phyloP scores from a whole-genome alignment of 495 filamentous ascomycete genomes.

The Aspergillus egyptiacus region DNA sequence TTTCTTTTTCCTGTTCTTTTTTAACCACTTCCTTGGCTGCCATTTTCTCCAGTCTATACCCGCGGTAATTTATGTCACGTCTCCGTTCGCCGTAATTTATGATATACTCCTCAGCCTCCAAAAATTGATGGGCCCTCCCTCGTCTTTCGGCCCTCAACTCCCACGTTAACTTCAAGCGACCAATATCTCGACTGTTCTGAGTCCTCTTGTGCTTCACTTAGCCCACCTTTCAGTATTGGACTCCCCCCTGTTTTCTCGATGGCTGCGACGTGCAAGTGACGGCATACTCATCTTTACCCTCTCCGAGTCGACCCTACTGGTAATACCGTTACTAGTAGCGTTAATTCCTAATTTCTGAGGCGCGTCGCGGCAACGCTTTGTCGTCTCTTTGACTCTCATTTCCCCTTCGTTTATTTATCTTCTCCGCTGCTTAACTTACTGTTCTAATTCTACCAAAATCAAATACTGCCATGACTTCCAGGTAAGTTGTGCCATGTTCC shows the following conservation, averaged over 20 bases:
- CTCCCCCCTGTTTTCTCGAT: constrained; percentile 5
- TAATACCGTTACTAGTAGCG: constrained; percentile 11
- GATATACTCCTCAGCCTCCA: constrained; percentile 5
- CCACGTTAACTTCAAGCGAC: background rate
- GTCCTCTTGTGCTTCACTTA: no score
- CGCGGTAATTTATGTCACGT: constrained; percentile 4
- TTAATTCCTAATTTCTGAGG: constrained; percentile 12
- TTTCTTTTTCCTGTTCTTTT: constrained; percentile 6
- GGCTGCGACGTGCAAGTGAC: constrained; percentile 24
- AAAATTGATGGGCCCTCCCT: constrained; percentile 3
- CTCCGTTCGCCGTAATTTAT: constrained; percentile 1
- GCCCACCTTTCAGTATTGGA: no score
- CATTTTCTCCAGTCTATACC: background rate
- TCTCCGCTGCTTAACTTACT: constrained; percentile 12
- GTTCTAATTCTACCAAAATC: constrained; percentile 19
- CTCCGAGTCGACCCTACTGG: constrained; percentile 1
- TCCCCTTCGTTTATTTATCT: constrained; percentile 1
- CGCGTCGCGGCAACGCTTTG: constrained; percentile 11
- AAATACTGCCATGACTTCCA: constrained; percentile 44
- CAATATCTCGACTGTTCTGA: constrained; percentile 11
- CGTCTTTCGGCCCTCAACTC: background rate
- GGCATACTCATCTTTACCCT: constrained; percentile 11
- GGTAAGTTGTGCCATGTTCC: constrained; percentile 36
- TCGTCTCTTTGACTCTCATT: constrained; percentile 8
- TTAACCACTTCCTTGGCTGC: background rate